Conservation (phyloP, 148 eudicot genomes). For the Silene uniflora region DNA sequence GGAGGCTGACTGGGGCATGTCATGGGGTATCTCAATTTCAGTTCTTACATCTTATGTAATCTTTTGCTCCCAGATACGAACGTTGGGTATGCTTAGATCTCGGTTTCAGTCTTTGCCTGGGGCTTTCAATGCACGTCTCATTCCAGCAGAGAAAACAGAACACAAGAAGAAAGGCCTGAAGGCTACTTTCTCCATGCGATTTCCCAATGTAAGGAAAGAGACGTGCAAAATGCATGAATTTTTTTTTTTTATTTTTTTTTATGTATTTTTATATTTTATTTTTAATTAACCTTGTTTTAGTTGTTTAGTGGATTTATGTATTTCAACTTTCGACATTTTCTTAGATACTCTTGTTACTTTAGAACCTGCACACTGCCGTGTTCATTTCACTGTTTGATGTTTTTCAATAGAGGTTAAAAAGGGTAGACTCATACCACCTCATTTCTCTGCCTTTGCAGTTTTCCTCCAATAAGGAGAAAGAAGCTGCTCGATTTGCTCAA, state of each 20-base stretch:
- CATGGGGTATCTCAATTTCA: background rate
- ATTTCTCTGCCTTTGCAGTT: constrained; percentile 37
- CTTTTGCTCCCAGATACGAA: constrained; percentile 64
- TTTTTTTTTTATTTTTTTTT: too few relatives aligned
- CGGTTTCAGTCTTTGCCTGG: constrained; percentile 87
- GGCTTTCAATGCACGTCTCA: constrained; percentile 81
- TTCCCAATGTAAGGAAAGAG: constrained; percentile 41
- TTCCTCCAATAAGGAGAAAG: constrained; percentile 68
- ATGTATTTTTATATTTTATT: background rate
- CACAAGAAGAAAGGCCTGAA: constrained; percentile 91
- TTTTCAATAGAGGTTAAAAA: background rate
- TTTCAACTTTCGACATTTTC: background rate
- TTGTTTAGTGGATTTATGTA: background rate
- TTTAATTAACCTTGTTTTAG: background rate
- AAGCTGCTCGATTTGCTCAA: constrained; percentile 96
- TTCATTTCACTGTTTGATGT: background rate
- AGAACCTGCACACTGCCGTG: background rate
- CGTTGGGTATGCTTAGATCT: constrained; percentile 92
- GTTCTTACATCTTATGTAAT: constrained; percentile 3
- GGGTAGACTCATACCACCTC: background rate
- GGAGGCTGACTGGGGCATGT: background rate
- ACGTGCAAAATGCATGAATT: background rate
- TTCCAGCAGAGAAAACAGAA: constrained; percentile 75
- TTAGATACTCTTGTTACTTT: background rate
- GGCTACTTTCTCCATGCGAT: constrained; percentile 76